Evolutionary conservation across 139 green algal species (phyloP).

Genomic region (Chlamydomonas sp.): DNA sequence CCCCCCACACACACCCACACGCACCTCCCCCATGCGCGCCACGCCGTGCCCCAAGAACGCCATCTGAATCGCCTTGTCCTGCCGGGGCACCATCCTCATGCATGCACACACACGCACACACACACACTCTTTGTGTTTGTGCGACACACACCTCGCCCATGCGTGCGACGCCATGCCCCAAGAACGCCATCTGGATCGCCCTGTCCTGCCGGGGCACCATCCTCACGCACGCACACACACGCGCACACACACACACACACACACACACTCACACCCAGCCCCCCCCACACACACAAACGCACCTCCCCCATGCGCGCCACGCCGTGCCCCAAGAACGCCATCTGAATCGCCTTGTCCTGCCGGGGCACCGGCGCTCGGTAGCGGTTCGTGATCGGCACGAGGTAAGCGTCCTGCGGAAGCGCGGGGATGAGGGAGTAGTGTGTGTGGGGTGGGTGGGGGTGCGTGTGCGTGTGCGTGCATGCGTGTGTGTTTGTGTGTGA

Average conservation of each 20-base stretch:
- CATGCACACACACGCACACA: not conserved
- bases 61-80: not conserved
- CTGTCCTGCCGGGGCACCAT: not conserved
- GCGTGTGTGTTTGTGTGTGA: too few relatives aligned
- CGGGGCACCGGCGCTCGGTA: conserved; percentile 36
- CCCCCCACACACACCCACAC: too few relatives aligned
- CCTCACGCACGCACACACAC: not conserved
- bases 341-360: conserved; percentile 22
- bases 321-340: conserved; percentile 32
- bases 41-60: not conserved
- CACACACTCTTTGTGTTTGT: not conserved
- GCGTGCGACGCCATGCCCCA: not conserved
- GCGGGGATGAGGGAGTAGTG: too few relatives aligned
- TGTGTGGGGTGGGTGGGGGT: too few relatives aligned
- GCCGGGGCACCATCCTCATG: not conserved
- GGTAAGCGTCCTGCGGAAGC: conserved; percentile 35
- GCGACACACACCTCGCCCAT: conserved; percentile 16
- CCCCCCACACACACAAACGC: not conserved
- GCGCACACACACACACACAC: not conserved
- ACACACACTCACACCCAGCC: not conserved
- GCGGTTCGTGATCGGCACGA: conserved; percentile 29
- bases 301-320: conserved; percentile 28
- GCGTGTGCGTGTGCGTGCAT: too few relatives aligned
- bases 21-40: not conserved
- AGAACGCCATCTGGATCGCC: not conserved